Conservation (phyloP, 2,329 filamentous ascomycete species). For the Trichoderma lentiforme region DNA sequence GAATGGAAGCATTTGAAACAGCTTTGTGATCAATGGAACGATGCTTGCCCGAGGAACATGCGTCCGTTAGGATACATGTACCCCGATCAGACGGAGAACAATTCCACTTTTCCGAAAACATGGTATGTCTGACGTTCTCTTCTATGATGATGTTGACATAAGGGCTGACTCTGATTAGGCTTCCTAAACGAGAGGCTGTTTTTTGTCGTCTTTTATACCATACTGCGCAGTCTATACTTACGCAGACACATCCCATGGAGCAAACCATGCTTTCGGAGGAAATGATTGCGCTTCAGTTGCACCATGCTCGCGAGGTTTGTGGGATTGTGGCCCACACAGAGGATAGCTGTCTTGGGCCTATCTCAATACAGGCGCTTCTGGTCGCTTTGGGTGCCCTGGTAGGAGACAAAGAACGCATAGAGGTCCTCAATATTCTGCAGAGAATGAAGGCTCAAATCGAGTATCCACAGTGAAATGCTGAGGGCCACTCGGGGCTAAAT, state of each 20-base stretch:
- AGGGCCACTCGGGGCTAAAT: conserved; percentile 32
- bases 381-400: conserved; percentile 73
- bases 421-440: conserved; percentile 80
- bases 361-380: conserved; percentile 74
- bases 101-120: conserved; percentile 79
- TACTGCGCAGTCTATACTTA: conserved; percentile 75
- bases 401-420: conserved; percentile 69
- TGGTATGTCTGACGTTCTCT: conserved; percentile 55
- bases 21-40: conserved; percentile 82
- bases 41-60: conserved; percentile 78
- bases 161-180: conserved; percentile 44
- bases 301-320: conserved; percentile 80
- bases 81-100: conserved; percentile 61
- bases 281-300: conserved; percentile 66
- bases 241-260: conserved; percentile 72
- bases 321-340: conserved; percentile 85
- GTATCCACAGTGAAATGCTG: conserved; percentile 72
- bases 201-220: conserved; percentile 87
- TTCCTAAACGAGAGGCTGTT: conserved; percentile 77
- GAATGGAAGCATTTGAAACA: conserved; percentile 79
- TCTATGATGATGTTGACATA: neutral
- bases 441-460: conserved; percentile 73
- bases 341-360: conserved; percentile 72
- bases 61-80: conserved; percentile 76
- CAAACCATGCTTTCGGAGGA: conserved; percentile 57